Percentiles rank a stretch among this genome's conserved stretches.
phyloP scores from a whole-genome alignment of 176 grass and related monocot species.

The Typha latifolia region DNA sequence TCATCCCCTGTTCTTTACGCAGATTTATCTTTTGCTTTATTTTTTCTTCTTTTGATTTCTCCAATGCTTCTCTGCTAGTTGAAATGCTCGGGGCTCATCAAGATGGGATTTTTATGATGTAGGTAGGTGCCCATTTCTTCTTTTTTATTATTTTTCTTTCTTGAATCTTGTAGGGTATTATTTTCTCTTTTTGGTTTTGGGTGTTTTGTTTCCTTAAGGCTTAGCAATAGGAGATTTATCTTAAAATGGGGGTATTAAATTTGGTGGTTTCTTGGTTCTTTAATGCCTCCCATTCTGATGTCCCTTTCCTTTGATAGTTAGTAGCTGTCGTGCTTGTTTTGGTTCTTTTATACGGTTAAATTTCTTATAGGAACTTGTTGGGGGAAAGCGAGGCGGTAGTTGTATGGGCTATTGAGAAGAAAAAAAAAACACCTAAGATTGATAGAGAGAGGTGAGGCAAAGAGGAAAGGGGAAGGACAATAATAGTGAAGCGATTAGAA shows the following conservation, averaged over 20 bases:
- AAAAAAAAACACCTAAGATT: not conserved
- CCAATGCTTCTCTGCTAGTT: conserved; percentile 11
- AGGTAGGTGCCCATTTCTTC: not conserved
- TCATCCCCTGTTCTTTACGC: conserved; percentile 4
- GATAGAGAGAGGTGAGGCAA: not conserved
- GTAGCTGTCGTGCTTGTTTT: not conserved
- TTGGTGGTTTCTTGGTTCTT: not conserved
- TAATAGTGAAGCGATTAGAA: conserved; percentile 1
- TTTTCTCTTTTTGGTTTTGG: conserved; percentile 4
- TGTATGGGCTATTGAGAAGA: not conserved
- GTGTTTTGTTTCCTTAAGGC: conserved; percentile 2
- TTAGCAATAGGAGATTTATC: conserved; percentile 14
- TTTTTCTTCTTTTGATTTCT: not conserved
- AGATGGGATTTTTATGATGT: not conserved
- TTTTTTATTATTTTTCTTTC: conserved; percentile 6
- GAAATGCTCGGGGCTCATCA: conserved; percentile 13
- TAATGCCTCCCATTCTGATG: not conserved
- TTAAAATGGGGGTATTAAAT: not conserved
- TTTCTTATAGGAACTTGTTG: not conserved
- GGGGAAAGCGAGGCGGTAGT: not conserved
- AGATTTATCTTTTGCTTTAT: not conserved
- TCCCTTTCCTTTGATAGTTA: not conserved
- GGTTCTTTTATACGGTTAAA: not conserved
- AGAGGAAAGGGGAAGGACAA: not conserved
- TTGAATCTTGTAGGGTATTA: conserved; percentile 1